Base-by-base conservation (phyloP, 768 basidiomycete species). In the Tricholoma sp. region DNA sequence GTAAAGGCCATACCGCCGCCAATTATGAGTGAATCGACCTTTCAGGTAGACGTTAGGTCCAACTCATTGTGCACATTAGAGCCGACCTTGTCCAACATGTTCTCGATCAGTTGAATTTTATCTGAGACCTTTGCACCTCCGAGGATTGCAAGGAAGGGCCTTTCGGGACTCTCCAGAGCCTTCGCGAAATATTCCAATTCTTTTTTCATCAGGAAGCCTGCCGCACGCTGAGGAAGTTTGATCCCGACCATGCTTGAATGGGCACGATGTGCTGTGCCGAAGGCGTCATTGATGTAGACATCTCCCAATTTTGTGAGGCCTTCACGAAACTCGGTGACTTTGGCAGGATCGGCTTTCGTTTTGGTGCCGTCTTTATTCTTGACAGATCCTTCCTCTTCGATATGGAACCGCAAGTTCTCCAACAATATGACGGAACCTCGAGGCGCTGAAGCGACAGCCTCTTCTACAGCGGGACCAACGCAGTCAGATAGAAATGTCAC, bases 1-100 rank as follows among this genome's bases (percentile, higher is more conserved):
- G 96, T 99, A 76, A 97, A 99, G 34, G 93, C 91, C 96, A 99
- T 99, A 29, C 96, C 96, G 66, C 96, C 96, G 61, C 93, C 90
- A 63, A 99, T 91, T 70, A 99, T 98, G 61, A 99, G 77, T 20
- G 89, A 91, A 75, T 99, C 79, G 73, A 98, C 96, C 91, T 94
- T 59, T 49, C 49, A 53, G 2, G 1, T n/a, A 37, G 24, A 52
- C 32, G 57, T 52, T 52, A 44, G 34, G 17, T 47, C 18, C 7
- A 36, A 13, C 18, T 31, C 45, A 9, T 10, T 31, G 39, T 20
- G 50, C 50, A 39, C 51, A 17, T 31, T 4, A 52, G 4, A 18
- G 57, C 72, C 18, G 60, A 88, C 93, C 83, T 98, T 95, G 77
- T 98, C 96, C 62, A 99, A 80, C 90, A 99, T 89, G 79, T 97